phyloP scores from a whole-genome alignment of 768 basidiomycete species.

The Tulasnella sp. region DNA sequence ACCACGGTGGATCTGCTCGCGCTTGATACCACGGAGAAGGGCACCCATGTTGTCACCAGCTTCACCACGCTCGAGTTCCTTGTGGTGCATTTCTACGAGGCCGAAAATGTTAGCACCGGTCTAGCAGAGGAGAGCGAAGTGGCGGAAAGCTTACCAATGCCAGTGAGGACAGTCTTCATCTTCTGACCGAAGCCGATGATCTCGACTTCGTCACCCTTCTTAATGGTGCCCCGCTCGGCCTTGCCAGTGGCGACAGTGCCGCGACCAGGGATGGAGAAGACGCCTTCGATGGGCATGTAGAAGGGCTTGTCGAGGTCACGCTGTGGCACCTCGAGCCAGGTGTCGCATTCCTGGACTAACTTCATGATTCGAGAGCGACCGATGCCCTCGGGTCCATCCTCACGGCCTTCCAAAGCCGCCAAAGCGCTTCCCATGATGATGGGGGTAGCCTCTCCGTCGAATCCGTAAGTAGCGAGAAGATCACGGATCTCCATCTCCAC shows the following conservation, averaged over 20 bases:
- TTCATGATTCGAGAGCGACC: slow-evolving; percentile 77
- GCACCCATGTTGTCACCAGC: slow-evolving; percentile 99
- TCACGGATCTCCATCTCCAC: slow-evolving; percentile 99
- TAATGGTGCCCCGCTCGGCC: slow-evolving; percentile 87
- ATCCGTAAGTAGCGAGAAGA: slow-evolving; percentile 84
- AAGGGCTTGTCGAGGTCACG: slow-evolving; percentile 98
- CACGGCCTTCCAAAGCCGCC: slow-evolving; percentile 85
- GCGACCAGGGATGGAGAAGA: slow-evolving; percentile 96
- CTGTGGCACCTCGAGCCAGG: slow-evolving; percentile 89
- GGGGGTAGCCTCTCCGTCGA: slow-evolving; percentile 96
- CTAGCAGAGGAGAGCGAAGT: background rate
- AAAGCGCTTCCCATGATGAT: slow-evolving; percentile 97
- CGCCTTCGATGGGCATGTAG: slow-evolving; percentile 93
- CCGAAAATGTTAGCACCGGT: background rate
- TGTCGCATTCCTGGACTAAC: slow-evolving; percentile 81
- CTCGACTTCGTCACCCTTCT: slow-evolving; percentile 92
- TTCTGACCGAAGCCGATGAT: slow-evolving; percentile 76
- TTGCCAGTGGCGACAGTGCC: slow-evolving; percentile 97
- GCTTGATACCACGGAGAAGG: slow-evolving; percentile 92
- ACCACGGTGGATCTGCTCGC: slow-evolving; percentile 91
- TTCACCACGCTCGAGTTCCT: slow-evolving; percentile 95
- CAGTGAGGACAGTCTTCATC: slow-evolving; percentile 91
- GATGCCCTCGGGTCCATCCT: slow-evolving; percentile 47
- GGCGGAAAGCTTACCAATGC: slow-evolving; percentile 60
- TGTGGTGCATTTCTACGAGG: slow-evolving; percentile 93